Evolutionary conservation across 495 filamentous ascomycete species (phyloP), one percentile per base, ranked within the genome.

Genomic region (Xylaria curta): DNA sequence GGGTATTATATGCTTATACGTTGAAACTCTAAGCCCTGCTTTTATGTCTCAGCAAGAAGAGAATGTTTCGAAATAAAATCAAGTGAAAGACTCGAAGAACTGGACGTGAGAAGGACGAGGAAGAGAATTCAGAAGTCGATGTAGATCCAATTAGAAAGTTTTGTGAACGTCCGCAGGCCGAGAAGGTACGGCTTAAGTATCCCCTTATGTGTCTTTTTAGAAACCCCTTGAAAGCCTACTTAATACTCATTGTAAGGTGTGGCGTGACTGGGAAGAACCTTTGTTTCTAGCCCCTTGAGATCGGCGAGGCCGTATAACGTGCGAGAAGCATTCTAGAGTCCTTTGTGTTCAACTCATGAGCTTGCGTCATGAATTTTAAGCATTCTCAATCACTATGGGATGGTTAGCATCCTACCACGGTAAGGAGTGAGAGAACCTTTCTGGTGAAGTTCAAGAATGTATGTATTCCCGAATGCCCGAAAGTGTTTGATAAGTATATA

Each of bases 101-200:
- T 31, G 21, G 26, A 58, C 33, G 9, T 13, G 40, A 56, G 3
- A 46, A 13, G 15, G 12, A 44, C 4, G 38, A n/a, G 2, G 38
- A 13, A 59, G 26, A 46, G 31, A 54, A 59, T 59, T 46, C 21
- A 24, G 9, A 33, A 33, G 13, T 58, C 4, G 5, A 10, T 53
- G 47, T 17, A 60, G 38, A 38, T 3, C n/a, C 2, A 13, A 46
- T 31, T 5, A 44, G 38, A 31, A 26, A 15, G 4, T 26, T 12
- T 4, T n/a, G 5, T 17, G 38, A 67, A 12, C 19, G 9, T 19
- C 4, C 5, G 8, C 0, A 0, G 5, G 21, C 19, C 33, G 40
- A 47, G 65, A 28, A 56, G 21, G 44, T 53, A 26, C 19, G 33
- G 33, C 36, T 67, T 67, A 42, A 54, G 19, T 51, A 66, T 33